These are phyloP conservation scores for Alternaria sp. DNA, from an alignment of 2,329 filamentous ascomycete genomes.

Conservation along the genomic window DNA sequence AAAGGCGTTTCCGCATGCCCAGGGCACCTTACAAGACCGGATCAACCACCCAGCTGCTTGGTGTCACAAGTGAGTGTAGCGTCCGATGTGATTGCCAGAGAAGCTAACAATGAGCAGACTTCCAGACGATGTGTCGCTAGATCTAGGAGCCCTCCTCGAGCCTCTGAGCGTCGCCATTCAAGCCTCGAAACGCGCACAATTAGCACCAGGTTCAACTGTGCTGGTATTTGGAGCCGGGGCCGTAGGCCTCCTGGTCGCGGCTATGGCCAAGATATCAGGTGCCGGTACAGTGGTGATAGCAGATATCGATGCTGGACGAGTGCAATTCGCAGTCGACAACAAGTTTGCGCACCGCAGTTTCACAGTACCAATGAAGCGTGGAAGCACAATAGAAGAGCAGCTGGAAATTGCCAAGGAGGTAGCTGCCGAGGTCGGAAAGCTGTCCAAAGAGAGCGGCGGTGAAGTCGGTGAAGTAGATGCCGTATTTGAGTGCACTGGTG, in stretches of 20 bases:
- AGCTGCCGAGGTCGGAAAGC: slow-evolving; percentile 54
- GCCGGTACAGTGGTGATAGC: slow-evolving; percentile 66
- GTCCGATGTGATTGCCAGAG: neutral
- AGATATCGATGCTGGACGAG: slow-evolving; percentile 66
- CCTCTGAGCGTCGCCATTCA: slow-evolving; percentile 69
- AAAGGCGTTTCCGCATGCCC: slow-evolving; percentile 67
- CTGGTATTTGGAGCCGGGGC: slow-evolving; percentile 69
- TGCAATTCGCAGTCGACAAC: slow-evolving; percentile 64
- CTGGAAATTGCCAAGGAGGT: slow-evolving; percentile 61
- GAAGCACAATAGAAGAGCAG: slow-evolving; percentile 62
- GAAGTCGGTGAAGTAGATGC: slow-evolving; percentile 67
- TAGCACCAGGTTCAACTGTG: slow-evolving; percentile 58
- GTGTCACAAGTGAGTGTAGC: slow-evolving; percentile 62
- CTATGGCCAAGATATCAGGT: slow-evolving; percentile 63
- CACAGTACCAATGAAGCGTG: slow-evolving; percentile 58
- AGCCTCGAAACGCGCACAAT: slow-evolving; percentile 63
- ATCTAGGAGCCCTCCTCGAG: slow-evolving; percentile 67
- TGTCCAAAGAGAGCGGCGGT: slow-evolving; percentile 43
- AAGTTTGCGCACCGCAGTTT: slow-evolving; percentile 59
- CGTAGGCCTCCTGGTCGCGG: slow-evolving; percentile 67
- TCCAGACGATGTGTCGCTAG: slow-evolving; percentile 61
- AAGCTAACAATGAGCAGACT: slow-evolving; percentile 47
- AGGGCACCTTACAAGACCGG: slow-evolving; percentile 69
- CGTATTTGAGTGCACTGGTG: slow-evolving; percentile 80
- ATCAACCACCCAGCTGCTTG: slow-evolving; percentile 69